These are phyloP conservation scores for Xylaria sp. DNA, from an alignment of 495 filamentous ascomycete genomes.

Conservation along the genomic window DNA sequence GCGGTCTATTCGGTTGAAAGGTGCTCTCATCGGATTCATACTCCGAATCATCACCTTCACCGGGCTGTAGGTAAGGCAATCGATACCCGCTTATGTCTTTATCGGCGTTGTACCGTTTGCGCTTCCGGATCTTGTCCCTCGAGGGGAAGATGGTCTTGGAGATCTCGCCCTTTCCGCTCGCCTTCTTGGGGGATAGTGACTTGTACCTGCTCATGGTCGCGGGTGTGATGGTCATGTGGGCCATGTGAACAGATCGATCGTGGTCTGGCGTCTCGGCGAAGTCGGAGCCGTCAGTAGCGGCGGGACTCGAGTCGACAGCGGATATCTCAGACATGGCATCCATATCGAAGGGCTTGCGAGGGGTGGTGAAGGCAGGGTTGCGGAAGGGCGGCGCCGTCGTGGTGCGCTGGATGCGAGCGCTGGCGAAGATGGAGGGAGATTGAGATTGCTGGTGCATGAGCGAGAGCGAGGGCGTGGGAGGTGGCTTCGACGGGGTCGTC, in stretches of 20 bases:
- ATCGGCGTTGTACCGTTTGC: constrained; percentile 50
- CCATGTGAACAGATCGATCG: constrained; percentile 44
- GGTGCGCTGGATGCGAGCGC: constrained; percentile 41
- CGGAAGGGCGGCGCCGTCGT: constrained; percentile 61
- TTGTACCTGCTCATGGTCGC: constrained; percentile 45
- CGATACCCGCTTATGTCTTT: constrained; percentile 53
- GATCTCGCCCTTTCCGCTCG: constrained; percentile 53
- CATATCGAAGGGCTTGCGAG: constrained; percentile 71
- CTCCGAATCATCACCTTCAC: constrained; percentile 69
- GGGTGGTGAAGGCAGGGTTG: constrained; percentile 78
- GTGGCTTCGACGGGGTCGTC: constrained; percentile 43
- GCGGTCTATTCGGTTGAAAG: constrained; percentile 33
- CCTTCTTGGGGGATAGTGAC: constrained; percentile 51
- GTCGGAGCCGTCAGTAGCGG: constrained; percentile 70
- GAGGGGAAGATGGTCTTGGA: constrained; percentile 37
- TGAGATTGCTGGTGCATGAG: constrained; percentile 39
- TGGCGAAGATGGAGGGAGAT: constrained; percentile 44
- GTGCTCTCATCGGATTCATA: constrained; percentile 52
- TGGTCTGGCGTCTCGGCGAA: constrained; percentile 54
- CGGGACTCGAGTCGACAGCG: constrained; percentile 82
- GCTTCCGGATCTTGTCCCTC: constrained; percentile 54
- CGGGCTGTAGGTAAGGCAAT: constrained; percentile 42
- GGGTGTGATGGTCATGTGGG: constrained; percentile 50
- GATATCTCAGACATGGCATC: constrained; percentile 71
- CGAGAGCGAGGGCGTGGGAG: no score